Percentiles rank a stretch among this genome's conserved stretches.
Evolutionary conservation across 1,284 basidiomycete genomes (phyloP).

Genomic region (Trichosporon coremiiforme): DNA sequence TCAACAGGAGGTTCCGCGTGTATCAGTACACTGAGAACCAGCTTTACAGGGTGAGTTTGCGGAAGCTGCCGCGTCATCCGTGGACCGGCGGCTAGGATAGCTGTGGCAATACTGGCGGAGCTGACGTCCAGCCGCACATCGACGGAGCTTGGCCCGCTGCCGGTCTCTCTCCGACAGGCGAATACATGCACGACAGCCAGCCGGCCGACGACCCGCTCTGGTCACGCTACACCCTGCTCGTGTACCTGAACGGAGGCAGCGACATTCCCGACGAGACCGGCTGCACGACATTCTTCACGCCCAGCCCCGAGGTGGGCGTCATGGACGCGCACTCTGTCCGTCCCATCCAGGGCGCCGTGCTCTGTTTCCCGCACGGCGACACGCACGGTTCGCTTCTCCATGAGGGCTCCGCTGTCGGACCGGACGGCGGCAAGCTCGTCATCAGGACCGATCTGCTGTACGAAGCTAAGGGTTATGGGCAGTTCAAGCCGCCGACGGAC

Average conservation of each 20-base stretch:
- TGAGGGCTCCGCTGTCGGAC: slow-evolving; percentile 55
- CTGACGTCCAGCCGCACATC: slow-evolving; percentile 56
- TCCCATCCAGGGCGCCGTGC: slow-evolving; percentile 60
- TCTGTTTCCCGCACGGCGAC: slow-evolving; percentile 61
- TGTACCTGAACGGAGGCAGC: slow-evolving; percentile 60
- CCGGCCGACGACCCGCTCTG: slow-evolving; percentile 53
- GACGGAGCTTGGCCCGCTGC: slow-evolving; percentile 65
- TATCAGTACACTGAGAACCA: slow-evolving; percentile 62
- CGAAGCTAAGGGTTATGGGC: slow-evolving; percentile 55
- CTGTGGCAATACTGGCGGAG: background rate
- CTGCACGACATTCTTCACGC: slow-evolving; percentile 63
- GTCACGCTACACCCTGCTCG: slow-evolving; percentile 62
- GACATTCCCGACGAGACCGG: slow-evolving; percentile 58
- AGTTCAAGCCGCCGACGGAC: slow-evolving; percentile 47
- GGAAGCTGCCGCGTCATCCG: no score
- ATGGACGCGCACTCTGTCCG: slow-evolving; percentile 61
- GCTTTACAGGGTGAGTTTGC: slow-evolving; percentile 57
- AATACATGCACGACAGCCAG: slow-evolving; percentile 62
- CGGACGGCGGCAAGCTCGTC: slow-evolving; percentile 54
- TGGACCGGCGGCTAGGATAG: no score
- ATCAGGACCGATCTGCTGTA: slow-evolving; percentile 57
- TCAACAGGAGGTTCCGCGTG: slow-evolving; percentile 62
- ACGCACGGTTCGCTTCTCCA: slow-evolving; percentile 55
- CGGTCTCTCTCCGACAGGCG: slow-evolving; percentile 58
- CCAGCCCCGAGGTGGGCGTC: slow-evolving; percentile 56